These are phyloP conservation scores for Erysiphe neolycopersici DNA, from an alignment of 2,329 filamentous ascomycete genomes.

Conservation along the genomic window DNA sequence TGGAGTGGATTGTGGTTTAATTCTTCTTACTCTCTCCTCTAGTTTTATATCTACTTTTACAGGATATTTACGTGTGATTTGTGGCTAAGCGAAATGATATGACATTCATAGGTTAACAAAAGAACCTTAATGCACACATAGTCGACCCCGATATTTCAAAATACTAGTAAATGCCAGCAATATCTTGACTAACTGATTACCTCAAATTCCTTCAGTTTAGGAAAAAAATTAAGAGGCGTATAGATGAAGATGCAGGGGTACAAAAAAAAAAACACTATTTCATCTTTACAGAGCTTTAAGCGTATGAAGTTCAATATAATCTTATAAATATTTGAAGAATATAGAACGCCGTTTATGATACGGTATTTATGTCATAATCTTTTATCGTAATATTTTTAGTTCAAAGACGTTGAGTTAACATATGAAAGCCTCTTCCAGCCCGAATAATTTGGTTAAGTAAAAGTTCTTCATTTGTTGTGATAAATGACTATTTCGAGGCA, in stretches of 20 bases:
- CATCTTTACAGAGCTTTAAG: neutral
- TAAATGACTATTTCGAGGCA: neutral
- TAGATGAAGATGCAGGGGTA: neutral
- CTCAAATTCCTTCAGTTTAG: neutral
- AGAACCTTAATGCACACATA: neutral
- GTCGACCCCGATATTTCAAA: neutral
- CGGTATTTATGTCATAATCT: neutral
- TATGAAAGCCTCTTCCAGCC: neutral
- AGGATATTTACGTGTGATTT: neutral
- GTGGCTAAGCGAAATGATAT: neutral
- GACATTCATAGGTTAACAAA: neutral
- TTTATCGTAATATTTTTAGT: neutral
- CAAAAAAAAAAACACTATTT: neutral
- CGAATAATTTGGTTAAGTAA: neutral
- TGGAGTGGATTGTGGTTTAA: too few relatives aligned
- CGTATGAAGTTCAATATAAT: neutral
- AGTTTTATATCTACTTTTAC: neutral
- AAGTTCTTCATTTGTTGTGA: neutral
- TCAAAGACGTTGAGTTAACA: neutral
- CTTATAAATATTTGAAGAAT: neutral
- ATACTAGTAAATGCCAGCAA: neutral
- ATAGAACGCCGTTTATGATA: neutral
- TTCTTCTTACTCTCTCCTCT: neutral
- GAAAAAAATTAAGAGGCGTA: neutral
- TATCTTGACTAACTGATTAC: neutral